Base-by-base conservation (phyloP, 805 yeast genomes). In the Candida dendrica region DNA sequence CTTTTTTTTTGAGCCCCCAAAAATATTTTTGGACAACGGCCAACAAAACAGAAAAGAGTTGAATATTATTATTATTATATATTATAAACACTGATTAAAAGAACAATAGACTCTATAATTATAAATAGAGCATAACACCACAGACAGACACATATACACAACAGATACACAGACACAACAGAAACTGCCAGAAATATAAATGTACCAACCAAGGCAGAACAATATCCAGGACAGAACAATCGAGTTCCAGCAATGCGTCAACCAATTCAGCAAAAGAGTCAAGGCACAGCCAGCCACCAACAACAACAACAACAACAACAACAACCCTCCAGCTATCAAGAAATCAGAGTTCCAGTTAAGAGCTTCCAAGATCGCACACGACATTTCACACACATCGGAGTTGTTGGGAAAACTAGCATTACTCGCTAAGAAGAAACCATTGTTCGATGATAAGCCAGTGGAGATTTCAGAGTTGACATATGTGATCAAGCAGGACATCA, bases 241-340 rank as follows among this genome's bases (percentile, higher is more conserved):
- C 47, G 98, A 91, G 70, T 91, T 91, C 68, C 91, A 89, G 51
- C 90, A 89, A 56, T 88, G 96, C 58, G 96, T 91, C 26, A 65
- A 79, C 37, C 77, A 90, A 3, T 81, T 82, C 61, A 80, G 81
- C 57, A 78, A 77, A 52, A 75, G 77, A 42, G 70, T 76, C 47
- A 49, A 50, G 48, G 42, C 52, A 55, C 43, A 47, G 48, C 45
- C 44, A 45, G 8, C 8, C n/a, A n/a, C n/a, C 54, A 46, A 34
- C 43, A 41, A n/a, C 50, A 45, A 42, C 54, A 49, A 42, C n/a
- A n/a, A n/a, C n/a, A n/a, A n/a, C 49, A 46, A 34, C 39, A 42
- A 38, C 50, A 45, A 19, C n/a, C 36, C 20, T 16, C 22, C 36
- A 6, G 5, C 33, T 10, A 43, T 47, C 39, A 55, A 47, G 38